Base-by-base conservation (phyloP, 139 green algal genomes). In the Pedinophyceae sp. region DNA sequence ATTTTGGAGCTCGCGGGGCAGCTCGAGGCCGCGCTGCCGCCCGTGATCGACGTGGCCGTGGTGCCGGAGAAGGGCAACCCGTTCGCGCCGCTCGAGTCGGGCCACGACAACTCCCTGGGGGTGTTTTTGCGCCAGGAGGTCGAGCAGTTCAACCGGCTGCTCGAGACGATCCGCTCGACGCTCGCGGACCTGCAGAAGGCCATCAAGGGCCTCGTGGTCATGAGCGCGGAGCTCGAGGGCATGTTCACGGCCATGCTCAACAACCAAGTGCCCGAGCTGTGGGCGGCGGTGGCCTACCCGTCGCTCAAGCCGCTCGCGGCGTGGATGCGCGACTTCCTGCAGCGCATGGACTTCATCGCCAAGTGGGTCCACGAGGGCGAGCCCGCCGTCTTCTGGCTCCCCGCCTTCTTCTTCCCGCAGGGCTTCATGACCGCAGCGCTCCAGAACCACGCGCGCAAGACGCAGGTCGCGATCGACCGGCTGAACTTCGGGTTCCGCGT, bases 401-500 rank as follows among this genome's bases (percentile, higher is more conserved):
- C 80, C 3, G 78, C 76, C 18, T 79, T 93, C 55, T 89, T 87
- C 76, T 89, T 87, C 69, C 81, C 83, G 2, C 78, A 89, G 68
- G 82, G 81, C 53, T 89, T 93, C 76, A 76, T 93, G 68, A 93
- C 84, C 26, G 84, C 76, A 22, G 72, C 82, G 48, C 71, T 93
- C 53, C 84, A 93, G 60, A 83, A 69, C 50, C 78, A 89, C 65
- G 84, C 84, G 25, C 72, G 84, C 52, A 88, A 87, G 70, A 76
- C 85, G 59, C 48, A 58, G 43, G 76, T 84, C 48, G 69, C 84
- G 26, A 91, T 93, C 49, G 82, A 93, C 75, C 73, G 66, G 16
- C 73, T 93, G 28, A 77, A 56, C 56, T 89, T 89, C 48, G 66
- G 59, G 3, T 89, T 86, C 61, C 4, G 63, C 24, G 77, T 87